Base-by-base conservation (phyloP, 202 grass and related monocot species). In the Carex sylvatica region DNA sequence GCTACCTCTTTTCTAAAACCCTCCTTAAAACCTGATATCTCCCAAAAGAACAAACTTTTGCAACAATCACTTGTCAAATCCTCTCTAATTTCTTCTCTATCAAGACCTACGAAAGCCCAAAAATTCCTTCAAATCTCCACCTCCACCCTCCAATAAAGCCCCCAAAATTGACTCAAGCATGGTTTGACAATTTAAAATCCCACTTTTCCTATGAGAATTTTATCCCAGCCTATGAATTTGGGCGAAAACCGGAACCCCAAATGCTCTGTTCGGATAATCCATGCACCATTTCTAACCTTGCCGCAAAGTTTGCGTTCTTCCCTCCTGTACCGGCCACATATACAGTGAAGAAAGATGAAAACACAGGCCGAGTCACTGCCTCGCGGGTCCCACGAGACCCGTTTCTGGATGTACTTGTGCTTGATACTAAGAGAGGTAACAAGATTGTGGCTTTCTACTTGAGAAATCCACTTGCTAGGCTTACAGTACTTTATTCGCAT, bases 221-320 rank as follows among this genome's bases (percentile, higher is more conserved):
- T 46, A 82, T 82, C 42, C 1, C 63, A 53, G 51, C 64, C 23
- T 64, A 82, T 82, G 79, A 82, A 68, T 66, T 66, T 82, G 10
- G 20, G 62, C 40, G 42, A 82, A 66, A 82, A 65, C 79, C 42
- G 49, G 65, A 47, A 54, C 42, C 80, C 44, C 80, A 69, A 69
- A 82, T 82, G 80, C 61, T 82, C 80, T 82, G 80, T 82, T 82
- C 80, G n/a, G 62, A 82, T 11, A 82, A 82, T 12, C 80, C 80
- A 82, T 99, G 96, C 86, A 90, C 91, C 87, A 91, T 99, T 83
- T 99, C 96, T 86, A 95, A 90, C 93, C 92, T 99, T 84, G 96
- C 93, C 86, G 96, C 96, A 80, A 88, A 92, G 82, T 99, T 99
- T 86, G 93, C 96, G 72, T 99, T 99, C 91, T 99, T 99, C 89